Base-by-base conservation (phyloP, 192 early-diverging fungal species). In the Dispira parvispora region DNA sequence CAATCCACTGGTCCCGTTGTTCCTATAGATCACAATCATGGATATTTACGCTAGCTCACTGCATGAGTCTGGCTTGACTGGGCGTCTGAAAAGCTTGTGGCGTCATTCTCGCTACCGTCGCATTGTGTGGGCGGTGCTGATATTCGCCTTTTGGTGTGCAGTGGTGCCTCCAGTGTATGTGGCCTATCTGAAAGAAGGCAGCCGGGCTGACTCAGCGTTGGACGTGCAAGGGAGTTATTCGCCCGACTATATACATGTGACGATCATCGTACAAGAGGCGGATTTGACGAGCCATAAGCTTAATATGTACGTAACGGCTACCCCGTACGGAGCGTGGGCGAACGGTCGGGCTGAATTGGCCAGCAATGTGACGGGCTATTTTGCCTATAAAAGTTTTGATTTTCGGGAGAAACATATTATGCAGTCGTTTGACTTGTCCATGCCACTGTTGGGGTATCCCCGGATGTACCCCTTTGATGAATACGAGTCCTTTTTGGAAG, bases 401-500 rank as follows among this genome's bases (percentile, higher is more conserved):
- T 60, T 42, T 27, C 2, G 28, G 21, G 21, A 16, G 4, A 21
- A 21, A 14, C 32, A 27, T 13, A 27, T 60, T 43, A 60, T 60
- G 57, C 57, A 27, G 25, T 60, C 57, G 21, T 42, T 42, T 27
- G 32, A 27, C 57, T 43, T 60, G 6, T 43, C 57, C 2, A 13
- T 60, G 14, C 57, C 57, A 18, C 12, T 42, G 8, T 18, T 60
- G 11, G 57, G 57, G 2, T 60, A 27, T 21, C 57, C 57, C 9
- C 57, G 57, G 38, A 27, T 60, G 57, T 60, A 60, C 21, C 57
- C 57, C 3, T 60, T 60, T 43, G 57, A 60, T 21, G 26, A 27
- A 43, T 60, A 60, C 57, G 14, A 27, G 21, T 42, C 57, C 57
- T 27, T 42, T 27, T 27, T 42, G 14, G 27, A 43, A 27, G 32